These are phyloP conservation scores for Jacaranda copaia DNA, from an alignment of 257 asterid species.

Conservation along the genomic window DNA sequence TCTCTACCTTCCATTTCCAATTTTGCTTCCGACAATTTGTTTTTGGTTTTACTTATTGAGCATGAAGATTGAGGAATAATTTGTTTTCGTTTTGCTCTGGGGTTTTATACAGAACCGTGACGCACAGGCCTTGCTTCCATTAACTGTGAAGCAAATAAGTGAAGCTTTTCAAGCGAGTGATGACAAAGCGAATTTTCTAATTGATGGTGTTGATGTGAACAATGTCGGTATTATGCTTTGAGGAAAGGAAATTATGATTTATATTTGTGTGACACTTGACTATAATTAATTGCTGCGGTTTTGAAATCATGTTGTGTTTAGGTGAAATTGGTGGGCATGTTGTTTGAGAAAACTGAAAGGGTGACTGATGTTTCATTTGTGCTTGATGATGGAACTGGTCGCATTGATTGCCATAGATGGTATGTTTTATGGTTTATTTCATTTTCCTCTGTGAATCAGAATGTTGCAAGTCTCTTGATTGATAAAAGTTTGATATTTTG, in stretches of 20 bases:
- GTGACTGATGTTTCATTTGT: constrained; percentile 73
- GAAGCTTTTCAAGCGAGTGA: constrained; percentile 75
- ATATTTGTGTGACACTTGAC: not conserved
- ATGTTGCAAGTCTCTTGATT: constrained; percentile 5
- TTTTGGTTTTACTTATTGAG: not conserved
- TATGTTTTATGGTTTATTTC: constrained; percentile 28
- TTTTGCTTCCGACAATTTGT: constrained; percentile 7
- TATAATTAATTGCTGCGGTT: constrained; percentile 4
- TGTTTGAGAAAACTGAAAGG: constrained; percentile 63
- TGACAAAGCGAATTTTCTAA: constrained; percentile 65
- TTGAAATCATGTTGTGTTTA: constrained; percentile 35
- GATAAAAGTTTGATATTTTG: not conserved
- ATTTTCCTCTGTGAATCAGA: not conserved
- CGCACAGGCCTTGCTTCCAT: constrained; percentile 71
- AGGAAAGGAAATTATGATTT: not conserved
- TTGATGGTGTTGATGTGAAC: constrained; percentile 85
- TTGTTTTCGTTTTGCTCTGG: constrained; percentile 3
- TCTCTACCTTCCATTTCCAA: not conserved
- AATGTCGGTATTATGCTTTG: constrained; percentile 50
- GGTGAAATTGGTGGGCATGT: constrained; percentile 85
- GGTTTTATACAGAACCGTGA: constrained; percentile 74
- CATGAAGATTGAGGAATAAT: constrained; percentile 13
- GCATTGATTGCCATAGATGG: constrained; percentile 81
- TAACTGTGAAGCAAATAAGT: constrained; percentile 86
- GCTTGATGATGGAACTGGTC: constrained; percentile 94